Evolutionary conservation across 352 stramenopile species (phyloP), one percentile per base, ranked within the genome.

Genomic region (Pseudoperonospora humuli): DNA sequence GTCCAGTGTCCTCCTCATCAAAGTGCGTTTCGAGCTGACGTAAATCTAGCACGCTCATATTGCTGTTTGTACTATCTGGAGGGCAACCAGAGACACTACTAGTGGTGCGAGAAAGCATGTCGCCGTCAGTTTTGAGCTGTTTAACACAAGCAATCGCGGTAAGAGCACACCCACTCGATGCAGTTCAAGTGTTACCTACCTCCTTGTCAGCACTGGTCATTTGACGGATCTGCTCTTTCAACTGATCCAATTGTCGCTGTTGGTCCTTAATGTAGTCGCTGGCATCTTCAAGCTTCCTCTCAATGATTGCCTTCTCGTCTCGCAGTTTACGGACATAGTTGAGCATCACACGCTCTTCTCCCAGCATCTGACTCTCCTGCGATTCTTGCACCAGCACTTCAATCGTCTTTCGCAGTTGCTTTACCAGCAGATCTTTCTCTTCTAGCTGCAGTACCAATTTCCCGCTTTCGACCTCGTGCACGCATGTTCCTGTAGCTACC

Each of bases 291-390:
- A 93, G 47, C 39, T 85, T 66, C 18, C 67, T 70, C 35, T 83
- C 58, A 9, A 86, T 57, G 13, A 82, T 52, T 0, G 52, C 54
- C 42, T 90, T 91, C 25, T 93, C 81, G 37, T 89, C 67, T 10
- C 81, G 72, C 34, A 93, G 50, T 34, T 88, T 89, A 13, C 81
- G 81, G 11, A 93, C 72, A 55, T 90, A 93, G 20, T 91, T 75
- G 3, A 93, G 57, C 53, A 93, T 81, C 1, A 79, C 70, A 21
- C 67, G 63, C 39, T 93, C 74, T 57, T 91, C 77, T 13, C 81
- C 78, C 6, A 91, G 67, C 57, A 88, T 84, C 21, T 75, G 57
- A 35, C 75, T 79, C 52, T 93, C 78, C 31, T 91, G 72, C 7
- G 64, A 57, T 34, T 93, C 78, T 13, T 79, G 49, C 20, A 88